These are phyloP conservation scores for Pseudocercospora fuligena DNA, from an alignment of 2,329 filamentous ascomycete genomes.

Conservation along the genomic window DNA sequence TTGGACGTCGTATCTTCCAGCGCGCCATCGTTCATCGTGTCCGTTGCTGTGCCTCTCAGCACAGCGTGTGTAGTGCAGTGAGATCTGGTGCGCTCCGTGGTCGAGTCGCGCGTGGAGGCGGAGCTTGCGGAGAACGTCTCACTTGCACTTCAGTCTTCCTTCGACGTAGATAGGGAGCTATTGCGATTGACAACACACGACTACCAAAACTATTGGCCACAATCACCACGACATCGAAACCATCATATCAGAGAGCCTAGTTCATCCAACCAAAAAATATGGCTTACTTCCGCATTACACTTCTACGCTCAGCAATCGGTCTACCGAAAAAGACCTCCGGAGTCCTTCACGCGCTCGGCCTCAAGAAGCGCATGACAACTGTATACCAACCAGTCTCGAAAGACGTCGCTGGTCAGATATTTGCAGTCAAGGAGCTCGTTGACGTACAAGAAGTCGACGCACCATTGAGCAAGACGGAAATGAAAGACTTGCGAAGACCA, in stretches of 20 bases:
- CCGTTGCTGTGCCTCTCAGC: not conserved
- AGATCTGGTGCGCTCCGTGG: not conserved
- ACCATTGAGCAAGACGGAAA: conserved; percentile 67
- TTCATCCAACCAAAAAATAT: conserved; percentile 54
- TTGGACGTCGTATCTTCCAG: conserved; percentile 55
- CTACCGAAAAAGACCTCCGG: conserved; percentile 76
- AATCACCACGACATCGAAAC: conserved; percentile 5
- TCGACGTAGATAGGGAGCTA: too few species aligned
- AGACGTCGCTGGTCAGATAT: conserved; percentile 85
- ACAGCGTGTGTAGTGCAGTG: not conserved
- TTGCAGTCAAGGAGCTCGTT: conserved; percentile 92
- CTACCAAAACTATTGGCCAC: not conserved
- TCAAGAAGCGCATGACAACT: conserved; percentile 81
- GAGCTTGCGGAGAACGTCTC: not conserved
- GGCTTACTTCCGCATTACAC: conserved; percentile 83
- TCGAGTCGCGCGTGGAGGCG: not conserved
- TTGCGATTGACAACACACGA: not conserved
- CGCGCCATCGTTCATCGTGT: conserved; percentile 37
- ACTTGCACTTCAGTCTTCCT: not conserved
- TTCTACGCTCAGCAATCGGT: conserved; percentile 87
- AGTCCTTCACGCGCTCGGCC: conserved; percentile 81
- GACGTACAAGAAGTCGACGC: conserved; percentile 76
- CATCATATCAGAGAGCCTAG: conserved; percentile 42
- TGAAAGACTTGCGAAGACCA: conserved; percentile 73
- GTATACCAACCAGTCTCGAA: conserved; percentile 86